Evolutionary conservation across 306 rosid species (phyloP).

Genomic region (Malus sylvestris): DNA sequence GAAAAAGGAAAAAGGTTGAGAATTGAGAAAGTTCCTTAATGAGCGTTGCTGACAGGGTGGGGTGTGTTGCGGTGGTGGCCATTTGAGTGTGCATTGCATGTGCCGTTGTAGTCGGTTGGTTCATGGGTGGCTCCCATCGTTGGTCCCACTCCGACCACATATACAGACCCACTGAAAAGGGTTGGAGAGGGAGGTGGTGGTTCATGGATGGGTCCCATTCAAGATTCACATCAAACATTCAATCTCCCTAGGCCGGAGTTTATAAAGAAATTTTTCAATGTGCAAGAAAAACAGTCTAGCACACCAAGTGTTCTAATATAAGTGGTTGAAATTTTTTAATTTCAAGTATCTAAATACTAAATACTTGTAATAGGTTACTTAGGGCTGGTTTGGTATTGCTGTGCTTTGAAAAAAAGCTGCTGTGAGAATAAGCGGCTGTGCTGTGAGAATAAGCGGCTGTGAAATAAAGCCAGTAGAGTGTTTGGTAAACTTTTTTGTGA

Average conservation of each 20-base stretch:
- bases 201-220: too few species aligned
- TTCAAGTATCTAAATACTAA: too few species aligned
- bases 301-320: too few species aligned
- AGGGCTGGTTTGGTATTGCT: too few species aligned
- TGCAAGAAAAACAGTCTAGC: accelerated
- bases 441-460: too few species aligned
- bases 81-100: not conserved
- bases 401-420: too few species aligned
- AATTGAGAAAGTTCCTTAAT: not conserved
- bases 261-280: too few species aligned
- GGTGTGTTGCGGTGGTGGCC: not conserved
- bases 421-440: too few species aligned
- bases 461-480: too few species aligned
- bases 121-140: not conserved
- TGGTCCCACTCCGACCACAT: not conserved
- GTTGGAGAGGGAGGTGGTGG: not conserved
- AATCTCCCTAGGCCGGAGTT: not conserved
- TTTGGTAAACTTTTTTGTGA: too few species aligned
- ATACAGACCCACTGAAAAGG: not conserved
- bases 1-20: not conserved
- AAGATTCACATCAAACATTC: not conserved
- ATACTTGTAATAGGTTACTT: too few species aligned
- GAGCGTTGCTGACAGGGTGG: conserved; percentile 1
- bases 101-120: not conserved
- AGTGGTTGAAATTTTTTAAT: too few species aligned